Evolutionary conservation across 805 yeast genomes (phyloP), one percentile per base, ranked within the genome.

Genomic region (Pichia kluyveri): DNA sequence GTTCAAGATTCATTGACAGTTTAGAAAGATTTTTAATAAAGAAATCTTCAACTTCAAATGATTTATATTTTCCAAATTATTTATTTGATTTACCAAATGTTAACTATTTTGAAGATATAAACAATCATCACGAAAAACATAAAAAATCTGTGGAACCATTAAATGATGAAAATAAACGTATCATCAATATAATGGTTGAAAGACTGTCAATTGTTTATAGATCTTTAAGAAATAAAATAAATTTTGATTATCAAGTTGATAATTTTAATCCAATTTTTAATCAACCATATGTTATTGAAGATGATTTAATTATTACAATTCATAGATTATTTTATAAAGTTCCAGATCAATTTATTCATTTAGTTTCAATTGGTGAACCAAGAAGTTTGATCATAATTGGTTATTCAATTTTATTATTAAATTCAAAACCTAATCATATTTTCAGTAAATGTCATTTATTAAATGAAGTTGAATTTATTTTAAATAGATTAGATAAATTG

Each of bases 361-460:
- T 55, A n/a, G 48, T 54, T 8, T 49, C 44, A 15, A 41, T 44
- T 8, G 49, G 51, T 27, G 60, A 57, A 41, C 55, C 59, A 34
- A 46, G 60, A 28, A 46, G 56, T 5, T 37, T 58, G 17, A 53
- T 58, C 23, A 28, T 58, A 4, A 34, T 57, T 39, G 60, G 55
- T 1, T 57, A 55, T 41, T 43, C 48, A n/a, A 41, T 58, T 14
- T 45, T 55, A 47, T 42, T 57, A 19, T 37, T 58, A 11, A 48
- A 52, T 14, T 45, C 57, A 4, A 43, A 48, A 41, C 34, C 10
- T 15, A 34, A 41, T 23, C 45, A 43, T 31, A 40, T 46, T 14
- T 42, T 52, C 38, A 36, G 47, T 0, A 47, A 45, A n/a, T 9
- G 27, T 3, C 38, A 39, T 10, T 50, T 38, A 19, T 38, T 23